These are phyloP conservation scores for Sugiyamaella xylanicola DNA, from an alignment of 1,139 yeast genomes.

Conservation along the genomic window DNA sequence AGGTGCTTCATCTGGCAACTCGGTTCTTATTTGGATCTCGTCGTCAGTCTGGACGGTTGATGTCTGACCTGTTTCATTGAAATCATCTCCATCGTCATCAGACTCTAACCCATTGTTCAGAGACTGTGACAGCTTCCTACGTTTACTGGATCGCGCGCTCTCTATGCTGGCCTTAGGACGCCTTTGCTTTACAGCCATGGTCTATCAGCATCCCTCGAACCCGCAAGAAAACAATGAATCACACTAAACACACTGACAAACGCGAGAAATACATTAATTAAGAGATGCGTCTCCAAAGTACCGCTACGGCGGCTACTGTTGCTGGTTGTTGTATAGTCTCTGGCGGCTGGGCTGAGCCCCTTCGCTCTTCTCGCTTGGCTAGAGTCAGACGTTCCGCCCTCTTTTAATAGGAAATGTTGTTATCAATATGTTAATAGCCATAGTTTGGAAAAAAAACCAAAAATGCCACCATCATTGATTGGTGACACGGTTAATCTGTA, in stretches of 20 bases:
- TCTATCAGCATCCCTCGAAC: neutral
- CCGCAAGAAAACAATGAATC: neutral
- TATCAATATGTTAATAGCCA: no score
- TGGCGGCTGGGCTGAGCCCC: no score
- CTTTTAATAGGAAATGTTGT: no score
- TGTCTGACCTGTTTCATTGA: neutral
- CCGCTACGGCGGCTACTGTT: neutral
- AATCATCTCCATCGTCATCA: neutral
- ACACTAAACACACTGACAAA: neutral
- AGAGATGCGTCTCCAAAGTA: neutral
- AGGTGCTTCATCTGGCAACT: slow-evolving; percentile 5
- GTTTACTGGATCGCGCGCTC: neutral
- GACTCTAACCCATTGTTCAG: neutral
- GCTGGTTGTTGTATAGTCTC: no score
- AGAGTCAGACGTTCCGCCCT: no score
- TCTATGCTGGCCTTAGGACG: neutral
- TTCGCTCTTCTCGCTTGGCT: no score
- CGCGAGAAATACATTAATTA: neutral
- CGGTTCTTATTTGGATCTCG: neutral
- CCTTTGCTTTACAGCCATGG: neutral
- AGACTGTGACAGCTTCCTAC: neutral
- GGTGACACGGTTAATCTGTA: no score
- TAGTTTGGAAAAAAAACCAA: no score
- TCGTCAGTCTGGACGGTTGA: neutral
- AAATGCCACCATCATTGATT: no score